Evolutionary conservation across 164 flowering plant genomes (phyloP), one percentile per base, ranked within the genome.

Genomic region (Vitis cinerea): DNA sequence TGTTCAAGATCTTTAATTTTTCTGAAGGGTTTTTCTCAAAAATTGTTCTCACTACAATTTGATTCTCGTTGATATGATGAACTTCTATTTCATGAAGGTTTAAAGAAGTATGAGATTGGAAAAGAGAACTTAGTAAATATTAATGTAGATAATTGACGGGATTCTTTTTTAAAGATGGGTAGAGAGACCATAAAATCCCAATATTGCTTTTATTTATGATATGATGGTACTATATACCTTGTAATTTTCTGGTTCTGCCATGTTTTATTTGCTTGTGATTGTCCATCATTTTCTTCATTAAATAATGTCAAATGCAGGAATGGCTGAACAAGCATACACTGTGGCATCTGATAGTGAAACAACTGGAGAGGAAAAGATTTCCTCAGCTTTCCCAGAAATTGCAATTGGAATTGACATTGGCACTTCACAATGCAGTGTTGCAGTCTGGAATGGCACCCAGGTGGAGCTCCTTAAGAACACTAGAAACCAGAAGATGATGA

Each of bases 331-430:
- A 72, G 89, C 80, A 54, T 92, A 90, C 75, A 89, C 93, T 11
- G 97, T 94, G 69, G 90, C 83, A 68, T 90, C 97, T 68, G 97
- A 92, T 59, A 84, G 90, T 71, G 97, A 94, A 77, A 86, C 91
- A 31, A 79, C 84, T 8, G 90, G 86, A 23, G 93, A 89, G 54
- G 93, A 89, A 37, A 87, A 85, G 70, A 65, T 83, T 7, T 67
- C 83, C 14, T 67, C 88, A 7, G 31, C 78, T 50, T 81, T 80
- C 31, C 85, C 88, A 1, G 97, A 91, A 65, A 77, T 83, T 59
- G 97, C 97, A 17, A 83, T 94, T 68, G 99, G 97, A 13, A 82
- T 94, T 27, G 97, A 94, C 77, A 82, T 94, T 58, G 97, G 99
- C 44, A 92, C 99, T 44, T 91, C 87, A 16, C 95, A 86, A 37